Conservation (phyloP, 2,329 filamentous ascomycete species). For the Davidsoniella australis region DNA sequence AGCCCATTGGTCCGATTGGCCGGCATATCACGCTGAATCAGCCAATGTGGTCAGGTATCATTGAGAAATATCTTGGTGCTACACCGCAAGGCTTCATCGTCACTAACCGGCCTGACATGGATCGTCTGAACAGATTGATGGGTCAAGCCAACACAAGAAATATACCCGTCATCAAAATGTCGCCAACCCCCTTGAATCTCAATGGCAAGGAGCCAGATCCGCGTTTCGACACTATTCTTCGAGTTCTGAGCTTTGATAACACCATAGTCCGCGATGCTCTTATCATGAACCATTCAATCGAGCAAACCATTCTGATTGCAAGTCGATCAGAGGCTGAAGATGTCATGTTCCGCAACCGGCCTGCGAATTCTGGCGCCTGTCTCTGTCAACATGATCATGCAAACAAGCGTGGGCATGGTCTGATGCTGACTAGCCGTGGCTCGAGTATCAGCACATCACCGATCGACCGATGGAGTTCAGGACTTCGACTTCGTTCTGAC, state of each 20-base stretch:
- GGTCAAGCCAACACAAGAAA: slow-evolving; percentile 30
- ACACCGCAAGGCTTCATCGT: slow-evolving; percentile 67
- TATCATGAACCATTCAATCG: slow-evolving; percentile 67
- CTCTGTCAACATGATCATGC: slow-evolving; percentile 47
- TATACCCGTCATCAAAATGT: slow-evolving; percentile 48
- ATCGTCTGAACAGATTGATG: slow-evolving; percentile 50
- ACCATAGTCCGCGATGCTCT: slow-evolving; percentile 62
- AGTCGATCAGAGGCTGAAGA: slow-evolving; percentile 47
- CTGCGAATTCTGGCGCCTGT: slow-evolving; percentile 56
- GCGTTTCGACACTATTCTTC: slow-evolving; percentile 59
- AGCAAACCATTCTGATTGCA: slow-evolving; percentile 67
- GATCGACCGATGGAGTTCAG: slow-evolving; percentile 29
- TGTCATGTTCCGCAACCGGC: slow-evolving; percentile 47
- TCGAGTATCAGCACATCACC: slow-evolving; percentile 39
- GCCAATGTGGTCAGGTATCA: slow-evolving; percentile 64
- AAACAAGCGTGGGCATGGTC: slow-evolving; percentile 28
- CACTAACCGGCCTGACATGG: slow-evolving; percentile 56
- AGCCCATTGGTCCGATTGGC: slow-evolving; percentile 73
- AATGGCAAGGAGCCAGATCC: slow-evolving; percentile 55
- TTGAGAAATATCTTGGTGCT: slow-evolving; percentile 62
- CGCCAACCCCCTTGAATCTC: slow-evolving; percentile 36
- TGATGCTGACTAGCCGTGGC: slow-evolving; percentile 51
- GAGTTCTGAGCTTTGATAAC: slow-evolving; percentile 68
- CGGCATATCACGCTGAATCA: slow-evolving; percentile 58
- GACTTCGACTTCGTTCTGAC: slow-evolving; percentile 66